phyloP scores from a whole-genome alignment of 1,139 yeast genomes.

The Tardiomyces depauwii region DNA sequence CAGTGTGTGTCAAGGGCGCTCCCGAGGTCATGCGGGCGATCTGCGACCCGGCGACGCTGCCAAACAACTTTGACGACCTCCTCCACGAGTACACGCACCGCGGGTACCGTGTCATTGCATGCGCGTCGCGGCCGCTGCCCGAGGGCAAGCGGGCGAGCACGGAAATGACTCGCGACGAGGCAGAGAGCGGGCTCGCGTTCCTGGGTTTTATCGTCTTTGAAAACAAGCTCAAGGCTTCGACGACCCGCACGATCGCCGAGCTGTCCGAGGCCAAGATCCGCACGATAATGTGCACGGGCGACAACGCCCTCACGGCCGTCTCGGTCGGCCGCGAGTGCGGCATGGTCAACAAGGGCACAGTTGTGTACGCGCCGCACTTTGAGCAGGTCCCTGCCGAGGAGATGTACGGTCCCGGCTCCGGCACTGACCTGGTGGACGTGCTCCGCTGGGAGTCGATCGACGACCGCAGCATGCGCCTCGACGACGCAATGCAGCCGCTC shows the following conservation, averaged over 20 bases:
- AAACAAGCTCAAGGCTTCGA: conserved; percentile 67
- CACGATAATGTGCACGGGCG: conserved; percentile 96
- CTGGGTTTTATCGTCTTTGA: conserved; percentile 88
- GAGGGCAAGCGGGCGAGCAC: conserved; percentile 18
- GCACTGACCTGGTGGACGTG: neutral
- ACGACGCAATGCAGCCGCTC: conserved; percentile 52
- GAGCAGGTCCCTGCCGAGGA: conserved; percentile 16
- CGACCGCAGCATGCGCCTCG: conserved; percentile 32
- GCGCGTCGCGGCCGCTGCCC: conserved; percentile 49
- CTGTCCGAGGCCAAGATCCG: conserved; percentile 60
- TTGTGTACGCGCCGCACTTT: conserved; percentile 62
- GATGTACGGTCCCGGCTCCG: conserved; percentile 7
- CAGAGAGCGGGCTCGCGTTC: conserved; percentile 60
- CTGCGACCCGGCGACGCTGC: conserved; percentile 60
- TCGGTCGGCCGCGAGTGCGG: conserved; percentile 85
- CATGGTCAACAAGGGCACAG: conserved; percentile 36
- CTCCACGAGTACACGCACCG: conserved; percentile 79
- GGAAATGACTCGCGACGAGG: conserved; percentile 40
- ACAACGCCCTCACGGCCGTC: conserved; percentile 84
- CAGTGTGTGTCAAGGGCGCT: conserved; percentile 81
- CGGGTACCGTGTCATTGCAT: conserved; percentile 92
- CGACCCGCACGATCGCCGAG: conserved; percentile 48
- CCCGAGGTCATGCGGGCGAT: conserved; percentile 88
- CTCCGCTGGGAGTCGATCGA: conserved; percentile 31
- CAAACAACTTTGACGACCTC: conserved; percentile 60